phyloP scores from a whole-genome alignment of 2,329 filamentous ascomycete species.

The Knufia petricola region DNA sequence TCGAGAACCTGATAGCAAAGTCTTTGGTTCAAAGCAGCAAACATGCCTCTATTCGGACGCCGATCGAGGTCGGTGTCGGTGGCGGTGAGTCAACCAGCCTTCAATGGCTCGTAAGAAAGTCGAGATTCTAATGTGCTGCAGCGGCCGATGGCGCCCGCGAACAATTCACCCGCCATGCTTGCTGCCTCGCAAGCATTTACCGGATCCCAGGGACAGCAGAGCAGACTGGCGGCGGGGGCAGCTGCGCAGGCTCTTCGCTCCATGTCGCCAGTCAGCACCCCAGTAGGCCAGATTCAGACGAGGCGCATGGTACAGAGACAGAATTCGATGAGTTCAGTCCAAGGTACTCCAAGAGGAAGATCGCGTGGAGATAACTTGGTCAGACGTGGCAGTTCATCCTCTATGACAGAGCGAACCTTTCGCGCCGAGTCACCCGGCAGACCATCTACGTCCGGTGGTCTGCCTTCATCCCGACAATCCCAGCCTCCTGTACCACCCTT shows the following conservation, averaged over 20 bases:
- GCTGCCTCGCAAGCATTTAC: slow-evolving; percentile 76
- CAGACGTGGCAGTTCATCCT: slow-evolving; percentile 60
- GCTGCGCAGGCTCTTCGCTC: slow-evolving; percentile 77
- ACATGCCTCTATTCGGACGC: slow-evolving; percentile 23
- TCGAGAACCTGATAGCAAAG: background rate
- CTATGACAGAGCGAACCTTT: slow-evolving; percentile 85
- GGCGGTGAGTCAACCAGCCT: slow-evolving; percentile 16
- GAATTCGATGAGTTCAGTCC: slow-evolving; percentile 43
- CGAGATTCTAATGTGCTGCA: slow-evolving; percentile 13
- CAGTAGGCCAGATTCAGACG: slow-evolving; percentile 73
- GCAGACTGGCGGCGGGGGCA: slow-evolving; percentile 70
- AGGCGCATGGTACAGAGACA: slow-evolving; percentile 70
- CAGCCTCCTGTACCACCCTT: slow-evolving; percentile 69
- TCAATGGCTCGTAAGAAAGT: slow-evolving; percentile 7
- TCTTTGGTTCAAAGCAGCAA: background rate
- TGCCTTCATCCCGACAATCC: slow-evolving; percentile 35
- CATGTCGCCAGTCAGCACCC: slow-evolving; percentile 66
- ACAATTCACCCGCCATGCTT: slow-evolving; percentile 64
- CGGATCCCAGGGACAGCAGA: slow-evolving; percentile 53
- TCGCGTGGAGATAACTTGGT: slow-evolving; percentile 42
- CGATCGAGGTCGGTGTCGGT: slow-evolving; percentile 28
- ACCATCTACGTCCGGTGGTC: slow-evolving; percentile 34
- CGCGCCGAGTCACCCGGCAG: slow-evolving; percentile 59
- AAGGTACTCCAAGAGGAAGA: slow-evolving; percentile 16
- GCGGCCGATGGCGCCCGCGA: slow-evolving; percentile 55